phyloP scores from a whole-genome alignment of 2,329 filamentous ascomycete species.

The Magnaporthales sp. region DNA sequence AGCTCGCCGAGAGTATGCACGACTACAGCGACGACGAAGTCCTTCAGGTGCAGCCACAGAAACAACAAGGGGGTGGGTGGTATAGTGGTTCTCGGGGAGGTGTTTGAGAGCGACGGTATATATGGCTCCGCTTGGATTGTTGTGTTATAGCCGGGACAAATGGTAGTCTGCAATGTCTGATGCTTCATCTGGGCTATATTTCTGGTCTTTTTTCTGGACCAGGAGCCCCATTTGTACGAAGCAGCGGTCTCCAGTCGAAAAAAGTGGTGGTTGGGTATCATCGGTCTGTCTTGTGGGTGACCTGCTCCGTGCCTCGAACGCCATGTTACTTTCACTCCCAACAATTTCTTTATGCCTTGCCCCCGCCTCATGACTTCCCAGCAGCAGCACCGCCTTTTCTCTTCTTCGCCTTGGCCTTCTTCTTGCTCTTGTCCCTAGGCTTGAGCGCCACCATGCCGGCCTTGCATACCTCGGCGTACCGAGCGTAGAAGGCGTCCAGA shows the following conservation, averaged over 20 bases:
- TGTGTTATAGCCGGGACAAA: neutral
- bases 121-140: neutral
- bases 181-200: neutral
- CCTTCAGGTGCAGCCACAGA: neutral
- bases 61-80: neutral
- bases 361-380: neutral
- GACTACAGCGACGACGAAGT: constrained; percentile 9
- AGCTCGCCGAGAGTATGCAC: constrained; percentile 19
- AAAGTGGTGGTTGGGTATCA: neutral
- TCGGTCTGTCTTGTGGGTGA: neutral
- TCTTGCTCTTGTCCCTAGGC: constrained; percentile 85
- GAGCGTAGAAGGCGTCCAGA: constrained; percentile 70
- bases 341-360: neutral
- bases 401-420: constrained; percentile 69
- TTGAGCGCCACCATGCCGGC: constrained; percentile 80
- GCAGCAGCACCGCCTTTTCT: constrained; percentile 40
- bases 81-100: neutral
- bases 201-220: neutral
- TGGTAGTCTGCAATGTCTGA: neutral
- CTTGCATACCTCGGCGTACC: constrained; percentile 89
- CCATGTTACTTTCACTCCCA: neutral
- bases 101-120: neutral
- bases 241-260: neutral
- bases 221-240: neutral
- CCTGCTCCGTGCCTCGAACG: neutral